Conservation (phyloP, 108 stramenopile species). For the Skeletonema menzelii region DNA sequence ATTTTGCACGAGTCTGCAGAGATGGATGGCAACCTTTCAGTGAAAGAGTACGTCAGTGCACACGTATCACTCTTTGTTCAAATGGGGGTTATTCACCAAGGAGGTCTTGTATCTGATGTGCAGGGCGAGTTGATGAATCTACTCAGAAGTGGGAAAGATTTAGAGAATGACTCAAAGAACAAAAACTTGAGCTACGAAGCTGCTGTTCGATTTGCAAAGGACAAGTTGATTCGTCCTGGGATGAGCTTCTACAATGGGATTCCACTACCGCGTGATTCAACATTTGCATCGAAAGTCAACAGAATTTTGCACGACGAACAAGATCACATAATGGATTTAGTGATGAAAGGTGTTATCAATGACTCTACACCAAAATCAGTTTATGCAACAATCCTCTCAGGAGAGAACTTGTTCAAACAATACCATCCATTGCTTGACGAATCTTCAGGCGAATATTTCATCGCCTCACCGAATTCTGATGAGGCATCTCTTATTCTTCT, state of each 20-base stretch:
- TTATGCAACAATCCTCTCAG: slow-evolving; percentile 66
- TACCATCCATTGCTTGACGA: slow-evolving; percentile 66
- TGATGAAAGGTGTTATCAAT: slow-evolving; percentile 60
- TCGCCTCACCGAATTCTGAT: slow-evolving; percentile 42
- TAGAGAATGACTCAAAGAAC: slow-evolving; percentile 5
- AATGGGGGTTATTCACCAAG: slow-evolving; percentile 14
- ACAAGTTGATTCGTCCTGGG: slow-evolving; percentile 49
- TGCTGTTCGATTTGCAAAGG: slow-evolving; percentile 21
- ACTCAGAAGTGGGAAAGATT: slow-evolving; percentile 6
- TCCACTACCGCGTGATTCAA: slow-evolving; percentile 57
- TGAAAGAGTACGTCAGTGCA: slow-evolving; percentile 21
- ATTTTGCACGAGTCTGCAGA: neutral
- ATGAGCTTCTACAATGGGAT: slow-evolving; percentile 89
- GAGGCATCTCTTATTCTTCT: slow-evolving; percentile 43
- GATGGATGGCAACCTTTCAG: slow-evolving; percentile 3
- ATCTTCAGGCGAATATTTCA: slow-evolving; percentile 32
- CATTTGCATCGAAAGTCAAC: slow-evolving; percentile 38
- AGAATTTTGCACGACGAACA: slow-evolving; percentile 68
- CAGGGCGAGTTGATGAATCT: slow-evolving; percentile 33
- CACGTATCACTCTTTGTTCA: slow-evolving; percentile 19
- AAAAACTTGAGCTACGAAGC: slow-evolving; percentile 20
- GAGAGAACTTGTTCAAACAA: slow-evolving; percentile 54
- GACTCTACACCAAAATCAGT: slow-evolving; percentile 68
- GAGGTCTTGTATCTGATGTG: slow-evolving; percentile 3
- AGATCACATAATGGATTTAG: slow-evolving; percentile 51